phyloP scores from a whole-genome alignment of 2,329 filamentous ascomycete species.

The Dothideomycetidae sp. region DNA sequence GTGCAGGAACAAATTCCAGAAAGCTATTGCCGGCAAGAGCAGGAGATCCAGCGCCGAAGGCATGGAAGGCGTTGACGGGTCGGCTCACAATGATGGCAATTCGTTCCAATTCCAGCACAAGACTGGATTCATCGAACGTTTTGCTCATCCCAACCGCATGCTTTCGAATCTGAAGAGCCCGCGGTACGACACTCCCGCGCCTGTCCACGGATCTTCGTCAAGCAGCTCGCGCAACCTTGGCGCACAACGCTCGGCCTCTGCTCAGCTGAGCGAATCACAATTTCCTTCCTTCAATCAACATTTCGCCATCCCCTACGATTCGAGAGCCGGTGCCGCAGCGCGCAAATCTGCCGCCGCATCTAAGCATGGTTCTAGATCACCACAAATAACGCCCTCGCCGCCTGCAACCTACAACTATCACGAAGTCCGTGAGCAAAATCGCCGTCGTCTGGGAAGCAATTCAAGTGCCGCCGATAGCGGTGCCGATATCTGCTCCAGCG shows the following conservation, averaged over 20 bases:
- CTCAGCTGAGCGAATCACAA: constrained; percentile 8
- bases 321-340: constrained; percentile 10
- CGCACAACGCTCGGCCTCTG: constrained; percentile 10
- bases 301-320: constrained; percentile 7
- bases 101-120: constrained; percentile 8
- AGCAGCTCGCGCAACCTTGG: constrained; percentile 4
- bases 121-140: constrained; percentile 6
- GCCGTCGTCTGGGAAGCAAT: constrained; percentile 12
- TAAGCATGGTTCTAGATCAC: constrained; percentile 6
- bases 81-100: constrained; percentile 7
- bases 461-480: constrained; percentile 23
- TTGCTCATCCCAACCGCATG: constrained; percentile 9
- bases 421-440: constrained; percentile 10
- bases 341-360: constrained; percentile 11
- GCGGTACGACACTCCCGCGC: constrained; percentile 13
- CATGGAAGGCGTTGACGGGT: constrained; percentile 13
- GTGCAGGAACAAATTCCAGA: constrained; percentile 10
- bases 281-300: constrained; percentile 4
- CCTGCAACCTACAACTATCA: constrained; percentile 11
- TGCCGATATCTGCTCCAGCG: constrained; percentile 23
- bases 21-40: constrained; percentile 9
- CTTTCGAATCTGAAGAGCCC: constrained; percentile 10
- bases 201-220: constrained; percentile 10
- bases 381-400: constrained; percentile 6
- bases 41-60: constrained; percentile 10